Conservation (phyloP, 352 stramenopile genomes). For the Peronospora farinosa region DNA sequence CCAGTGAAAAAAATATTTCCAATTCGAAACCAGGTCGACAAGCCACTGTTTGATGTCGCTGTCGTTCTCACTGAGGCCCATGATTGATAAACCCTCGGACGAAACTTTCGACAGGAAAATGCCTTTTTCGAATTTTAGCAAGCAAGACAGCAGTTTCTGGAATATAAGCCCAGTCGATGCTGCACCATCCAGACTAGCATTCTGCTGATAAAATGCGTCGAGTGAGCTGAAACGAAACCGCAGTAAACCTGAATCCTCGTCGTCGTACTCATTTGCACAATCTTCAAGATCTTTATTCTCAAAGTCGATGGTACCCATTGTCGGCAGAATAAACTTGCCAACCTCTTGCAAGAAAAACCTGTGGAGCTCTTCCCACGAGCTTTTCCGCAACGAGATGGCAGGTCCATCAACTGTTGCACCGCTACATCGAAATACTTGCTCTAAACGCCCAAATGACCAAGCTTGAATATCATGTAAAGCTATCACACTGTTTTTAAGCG, state of each 20-base stretch:
- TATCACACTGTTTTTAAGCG: conserved; percentile 43
- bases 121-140: conserved; percentile 39
- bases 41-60: conserved; percentile 37
- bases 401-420: neutral
- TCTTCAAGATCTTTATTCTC: conserved; percentile 14
- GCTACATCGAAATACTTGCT: conserved; percentile 27
- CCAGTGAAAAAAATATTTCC: conserved; percentile 54
- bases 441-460: conserved; percentile 44
- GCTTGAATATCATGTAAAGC: conserved; percentile 31
- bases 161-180: conserved; percentile 37
- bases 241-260: conserved; percentile 12
- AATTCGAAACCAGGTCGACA: conserved; percentile 39
- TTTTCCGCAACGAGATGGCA: conserved; percentile 22
- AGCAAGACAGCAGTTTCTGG: conserved; percentile 41
- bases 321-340: conserved; percentile 36
- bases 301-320: conserved; percentile 8
- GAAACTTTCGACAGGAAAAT: conserved; percentile 17
- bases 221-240: conserved; percentile 38
- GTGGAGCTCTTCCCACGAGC: conserved; percentile 41
- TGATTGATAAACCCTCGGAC: conserved; percentile 18
- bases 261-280: conserved; percentile 27
- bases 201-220: conserved; percentile 45
- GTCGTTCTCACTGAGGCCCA: conserved; percentile 15
- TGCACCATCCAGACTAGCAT: conserved; percentile 39
- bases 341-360: conserved; percentile 35